Percentiles rank a stretch among this genome's conserved stretches.
phyloP scores from a whole-genome alignment of 306 rosid species.

The Heteromeles arbutifolia region DNA sequence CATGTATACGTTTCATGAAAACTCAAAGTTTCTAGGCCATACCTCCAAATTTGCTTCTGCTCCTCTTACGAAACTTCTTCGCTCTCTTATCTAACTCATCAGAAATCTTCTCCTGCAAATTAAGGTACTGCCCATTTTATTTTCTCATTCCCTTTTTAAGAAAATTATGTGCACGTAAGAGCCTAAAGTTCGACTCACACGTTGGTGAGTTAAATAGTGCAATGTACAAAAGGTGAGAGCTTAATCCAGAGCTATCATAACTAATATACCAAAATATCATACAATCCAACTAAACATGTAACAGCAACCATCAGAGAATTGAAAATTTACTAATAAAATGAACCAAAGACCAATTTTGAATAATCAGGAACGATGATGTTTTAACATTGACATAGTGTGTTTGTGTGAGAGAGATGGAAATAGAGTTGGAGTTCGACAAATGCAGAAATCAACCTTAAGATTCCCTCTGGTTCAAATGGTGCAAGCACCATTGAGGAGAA shows the following conservation, averaged over 20 bases:
- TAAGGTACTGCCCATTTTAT: background rate
- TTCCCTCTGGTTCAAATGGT: constrained; percentile 83
- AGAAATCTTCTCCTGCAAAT: constrained; percentile 49
- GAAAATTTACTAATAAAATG: constrained; percentile 20
- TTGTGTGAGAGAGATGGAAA: background rate
- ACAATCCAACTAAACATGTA: constrained; percentile 68
- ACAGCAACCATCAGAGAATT: constrained; percentile 77
- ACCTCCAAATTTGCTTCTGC: no score
- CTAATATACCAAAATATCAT: background rate
- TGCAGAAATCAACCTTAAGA: constrained; percentile 44
- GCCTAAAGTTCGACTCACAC: background rate
- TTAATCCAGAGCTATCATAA: background rate
- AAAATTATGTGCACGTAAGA: background rate
- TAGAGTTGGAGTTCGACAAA: background rate
- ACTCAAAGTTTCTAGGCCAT: no score
- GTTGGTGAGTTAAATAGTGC: background rate
- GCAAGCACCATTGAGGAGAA: constrained; percentile 77
- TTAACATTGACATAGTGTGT: background rate
- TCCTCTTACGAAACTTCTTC: no score
- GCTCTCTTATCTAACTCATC: constrained; percentile 22
- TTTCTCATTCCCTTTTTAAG: background rate
- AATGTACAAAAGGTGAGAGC: background rate
- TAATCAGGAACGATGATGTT: background rate
- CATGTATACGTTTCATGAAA: no score
- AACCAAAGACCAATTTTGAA: constrained; percentile 17